A percentile compares a stretch with the other conserved stretches of the same genome.
These are phyloP conservation scores for Myxozyma vanderwaltii DNA, from an alignment of 805 yeast species.

Conservation along the genomic window DNA sequence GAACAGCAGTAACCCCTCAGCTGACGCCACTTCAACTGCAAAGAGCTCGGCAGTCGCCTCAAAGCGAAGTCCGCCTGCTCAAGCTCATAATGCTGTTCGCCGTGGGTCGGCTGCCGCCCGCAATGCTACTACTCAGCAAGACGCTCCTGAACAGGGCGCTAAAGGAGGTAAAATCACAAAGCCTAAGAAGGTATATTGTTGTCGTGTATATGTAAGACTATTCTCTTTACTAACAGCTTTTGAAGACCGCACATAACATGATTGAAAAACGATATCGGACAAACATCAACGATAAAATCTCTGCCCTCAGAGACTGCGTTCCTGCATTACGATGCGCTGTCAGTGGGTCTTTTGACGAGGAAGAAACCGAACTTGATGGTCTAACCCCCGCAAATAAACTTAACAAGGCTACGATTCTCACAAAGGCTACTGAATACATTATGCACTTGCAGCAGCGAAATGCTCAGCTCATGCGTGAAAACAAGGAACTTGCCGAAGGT, in stretches of 20 bases:
- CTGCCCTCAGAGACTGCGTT: conserved; percentile 71
- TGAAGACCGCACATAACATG: conserved; percentile 69
- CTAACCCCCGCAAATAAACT: conserved; percentile 72
- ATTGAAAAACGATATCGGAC: conserved; percentile 80
- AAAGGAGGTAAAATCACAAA: conserved; percentile 38
- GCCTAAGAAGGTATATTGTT: conserved; percentile 38
- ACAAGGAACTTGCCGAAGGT: conserved; percentile 49
- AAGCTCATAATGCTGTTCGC: conserved; percentile 20
- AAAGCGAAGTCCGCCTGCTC: conserved; percentile 12
- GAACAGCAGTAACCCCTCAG: not conserved
- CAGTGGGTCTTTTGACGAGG: conserved; percentile 39
- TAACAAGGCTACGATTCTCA: conserved; percentile 74
- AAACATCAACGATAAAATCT: conserved; percentile 70
- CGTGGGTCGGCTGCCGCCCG: conserved; percentile 10
- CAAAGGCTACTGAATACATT: conserved; percentile 81
- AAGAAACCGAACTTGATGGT: conserved; percentile 65
- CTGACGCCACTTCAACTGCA: not conserved
- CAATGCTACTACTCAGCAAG: not conserved
- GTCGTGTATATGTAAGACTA: no score
- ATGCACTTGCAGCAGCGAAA: conserved; percentile 68
- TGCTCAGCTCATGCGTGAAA: conserved; percentile 51
- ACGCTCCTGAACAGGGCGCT: conserved; percentile 20
- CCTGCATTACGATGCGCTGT: conserved; percentile 72
- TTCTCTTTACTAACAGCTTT: not conserved
- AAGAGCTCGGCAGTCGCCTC: not conserved